Conservation (phyloP, 2,329 filamentous ascomycete species). For the Verruconis gallopava region DNA sequence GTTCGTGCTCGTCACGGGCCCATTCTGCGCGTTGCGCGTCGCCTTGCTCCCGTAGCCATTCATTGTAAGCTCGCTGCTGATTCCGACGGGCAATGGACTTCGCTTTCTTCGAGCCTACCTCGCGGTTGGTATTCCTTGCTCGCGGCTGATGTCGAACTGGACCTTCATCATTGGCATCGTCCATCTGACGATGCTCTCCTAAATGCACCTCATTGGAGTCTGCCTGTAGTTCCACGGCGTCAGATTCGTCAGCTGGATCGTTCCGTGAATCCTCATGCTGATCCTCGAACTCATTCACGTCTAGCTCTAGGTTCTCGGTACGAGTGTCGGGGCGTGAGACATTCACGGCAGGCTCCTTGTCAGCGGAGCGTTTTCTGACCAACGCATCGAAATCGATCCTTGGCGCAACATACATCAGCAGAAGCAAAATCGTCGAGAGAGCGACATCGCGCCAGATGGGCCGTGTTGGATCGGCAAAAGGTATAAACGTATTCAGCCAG, state of each 20-base stretch:
- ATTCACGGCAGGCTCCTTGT: constrained; percentile 1
- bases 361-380: constrained; percentile 8
- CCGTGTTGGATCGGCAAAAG: constrained; percentile 34
- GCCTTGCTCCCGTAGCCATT: constrained; percentile 36
- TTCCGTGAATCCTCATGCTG: not conserved
- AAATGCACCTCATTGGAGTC: not conserved
- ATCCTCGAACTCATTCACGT: not conserved
- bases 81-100: constrained; percentile 34
- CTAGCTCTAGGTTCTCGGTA: not conserved
- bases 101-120: constrained; percentile 36
- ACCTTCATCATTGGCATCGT: constrained; percentile 24
- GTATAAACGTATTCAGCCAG: constrained; percentile 30
- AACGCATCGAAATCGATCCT: constrained; percentile 1
- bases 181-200: not conserved
- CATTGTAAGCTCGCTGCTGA: constrained; percentile 32
- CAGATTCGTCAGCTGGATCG: not conserved
- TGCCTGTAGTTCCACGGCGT: not conserved
- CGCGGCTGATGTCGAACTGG: constrained; percentile 6
- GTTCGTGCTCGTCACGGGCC: constrained; percentile 30
- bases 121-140: constrained; percentile 17
- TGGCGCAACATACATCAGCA: constrained; percentile 34
- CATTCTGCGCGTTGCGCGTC: constrained; percentile 32
- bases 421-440: constrained; percentile 31
- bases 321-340: too few species aligned
- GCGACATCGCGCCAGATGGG: constrained; percentile 34